These are phyloP conservation scores for Hibiscus mutabilis DNA, from an alignment of 345 rosid species.

Conservation along the genomic window DNA sequence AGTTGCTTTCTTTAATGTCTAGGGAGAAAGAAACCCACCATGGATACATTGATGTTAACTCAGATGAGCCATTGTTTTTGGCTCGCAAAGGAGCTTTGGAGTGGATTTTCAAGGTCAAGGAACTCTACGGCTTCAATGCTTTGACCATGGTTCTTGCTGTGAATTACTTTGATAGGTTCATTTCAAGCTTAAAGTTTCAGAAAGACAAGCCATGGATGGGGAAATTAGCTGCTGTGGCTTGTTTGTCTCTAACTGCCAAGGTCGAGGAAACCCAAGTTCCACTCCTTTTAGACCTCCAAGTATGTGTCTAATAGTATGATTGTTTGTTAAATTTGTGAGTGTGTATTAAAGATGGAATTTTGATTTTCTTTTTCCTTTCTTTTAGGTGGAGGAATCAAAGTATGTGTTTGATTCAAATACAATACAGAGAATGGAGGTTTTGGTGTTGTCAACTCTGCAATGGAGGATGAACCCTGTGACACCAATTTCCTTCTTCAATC, in stretches of 20 bases:
- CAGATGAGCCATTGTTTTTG: slow-evolving; percentile 35
- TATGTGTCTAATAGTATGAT: slow-evolving; percentile 34
- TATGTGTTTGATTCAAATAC: slow-evolving; percentile 77
- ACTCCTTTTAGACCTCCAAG: slow-evolving; percentile 75
- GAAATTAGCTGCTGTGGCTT: slow-evolving; percentile 83
- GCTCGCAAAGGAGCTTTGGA: slow-evolving; percentile 62
- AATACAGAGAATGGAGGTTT: slow-evolving; percentile 86
- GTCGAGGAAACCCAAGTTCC: slow-evolving; percentile 87
- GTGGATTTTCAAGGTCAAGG: slow-evolving; percentile 64
- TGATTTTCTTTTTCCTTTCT: slow-evolving; percentile 5
- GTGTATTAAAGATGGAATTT: slow-evolving; percentile 9
- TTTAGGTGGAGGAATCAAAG: slow-evolving; percentile 67
- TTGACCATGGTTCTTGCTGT: slow-evolving; percentile 69
- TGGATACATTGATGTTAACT: slow-evolving; percentile 16
- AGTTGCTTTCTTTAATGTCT: slow-evolving; percentile 43
- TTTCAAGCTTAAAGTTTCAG: slow-evolving; percentile 42
- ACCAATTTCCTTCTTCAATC: slow-evolving; percentile 71
- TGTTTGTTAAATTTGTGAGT: slow-evolving; percentile 14
- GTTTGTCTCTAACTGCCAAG: slow-evolving; percentile 85
- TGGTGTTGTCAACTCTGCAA: slow-evolving; percentile 65
- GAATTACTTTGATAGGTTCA: slow-evolving; percentile 84
- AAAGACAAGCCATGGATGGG: slow-evolving; percentile 89
- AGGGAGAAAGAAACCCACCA: slow-evolving; percentile 51
- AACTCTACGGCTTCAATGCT: slow-evolving; percentile 57
- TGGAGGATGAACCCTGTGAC: slow-evolving; percentile 96